Conservation (phyloP, 2,329 filamentous ascomycete species). For the Calonectria honghensis region DNA sequence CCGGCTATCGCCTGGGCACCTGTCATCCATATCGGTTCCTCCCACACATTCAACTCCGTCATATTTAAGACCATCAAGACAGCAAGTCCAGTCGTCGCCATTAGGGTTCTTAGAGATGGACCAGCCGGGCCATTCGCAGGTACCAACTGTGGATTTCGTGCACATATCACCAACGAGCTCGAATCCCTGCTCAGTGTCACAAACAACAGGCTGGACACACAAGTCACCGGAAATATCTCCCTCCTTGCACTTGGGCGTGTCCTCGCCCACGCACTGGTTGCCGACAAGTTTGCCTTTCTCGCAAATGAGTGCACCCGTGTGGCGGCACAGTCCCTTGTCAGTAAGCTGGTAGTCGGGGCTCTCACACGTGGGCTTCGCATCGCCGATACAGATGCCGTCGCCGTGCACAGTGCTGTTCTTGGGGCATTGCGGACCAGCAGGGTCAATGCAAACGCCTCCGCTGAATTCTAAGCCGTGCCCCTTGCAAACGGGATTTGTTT, state of each 20-base stretch:
- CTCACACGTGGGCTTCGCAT: background rate
- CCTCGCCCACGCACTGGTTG: background rate
- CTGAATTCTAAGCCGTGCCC: accelerated
- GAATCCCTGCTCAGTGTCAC: background rate
- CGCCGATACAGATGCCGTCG: background rate
- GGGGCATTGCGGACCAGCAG: background rate
- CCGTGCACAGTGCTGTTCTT: background rate
- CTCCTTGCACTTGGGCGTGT: background rate
- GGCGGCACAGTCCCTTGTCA: background rate
- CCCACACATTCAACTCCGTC: background rate
- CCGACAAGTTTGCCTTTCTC: background rate
- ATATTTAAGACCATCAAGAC: background rate
- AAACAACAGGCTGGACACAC: background rate
- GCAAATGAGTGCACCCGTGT: background rate
- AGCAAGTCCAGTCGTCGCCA: background rate
- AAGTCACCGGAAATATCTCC: background rate
- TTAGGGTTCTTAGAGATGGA: no score
- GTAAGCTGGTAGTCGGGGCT: background rate
- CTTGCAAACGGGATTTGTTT: background rate
- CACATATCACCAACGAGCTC: background rate
- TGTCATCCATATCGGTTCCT: background rate
- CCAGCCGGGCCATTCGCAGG: background rate
- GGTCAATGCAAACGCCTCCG: background rate
- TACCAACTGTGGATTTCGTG: background rate
- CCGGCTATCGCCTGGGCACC: background rate